Percentiles rank a stretch among this genome's conserved stretches.
phyloP scores from a whole-genome alignment of 495 filamentous ascomycete genomes.

The Hypomontagnella submonticulosa region DNA sequence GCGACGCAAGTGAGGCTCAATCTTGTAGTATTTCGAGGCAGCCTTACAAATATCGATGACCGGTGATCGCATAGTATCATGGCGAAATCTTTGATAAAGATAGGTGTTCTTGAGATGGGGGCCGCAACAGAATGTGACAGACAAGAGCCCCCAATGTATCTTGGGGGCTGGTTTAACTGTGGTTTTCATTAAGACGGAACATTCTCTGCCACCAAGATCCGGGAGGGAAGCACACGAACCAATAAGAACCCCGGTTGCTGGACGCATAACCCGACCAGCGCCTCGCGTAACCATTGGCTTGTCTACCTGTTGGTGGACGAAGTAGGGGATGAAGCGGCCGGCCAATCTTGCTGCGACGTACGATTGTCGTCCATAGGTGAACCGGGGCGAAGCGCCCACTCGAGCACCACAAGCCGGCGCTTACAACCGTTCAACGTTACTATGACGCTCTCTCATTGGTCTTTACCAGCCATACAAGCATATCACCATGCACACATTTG shows the following conservation, averaged over 20 bases:
- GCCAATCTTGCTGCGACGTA: conserved; percentile 42
- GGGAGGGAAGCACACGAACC: conserved; percentile 28
- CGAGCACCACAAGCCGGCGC: conserved; percentile 45
- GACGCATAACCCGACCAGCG: conserved; percentile 32
- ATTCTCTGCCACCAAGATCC: conserved; percentile 33
- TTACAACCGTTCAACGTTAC: conserved; percentile 41
- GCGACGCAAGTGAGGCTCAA: conserved; percentile 4
- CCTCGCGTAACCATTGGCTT: conserved; percentile 33
- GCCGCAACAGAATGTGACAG: conserved; percentile 14
- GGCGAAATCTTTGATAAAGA: conserved; percentile 22
- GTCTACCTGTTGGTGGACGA: conserved; percentile 16
- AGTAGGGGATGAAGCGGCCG: conserved; percentile 11
- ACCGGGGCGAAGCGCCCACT: conserved; percentile 44
- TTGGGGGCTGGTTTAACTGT: conserved; percentile 12
- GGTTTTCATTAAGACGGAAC: conserved; percentile 31
- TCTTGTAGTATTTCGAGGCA: conserved; percentile 9
- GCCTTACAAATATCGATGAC: conserved; percentile 19
- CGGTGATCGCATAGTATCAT: conserved; percentile 22
- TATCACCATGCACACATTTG: conserved; percentile 45
- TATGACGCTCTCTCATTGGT: conserved; percentile 44
- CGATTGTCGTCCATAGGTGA: conserved; percentile 29
- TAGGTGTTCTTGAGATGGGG: conserved; percentile 19
- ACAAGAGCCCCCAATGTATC: conserved; percentile 25
- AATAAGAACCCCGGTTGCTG: conserved; percentile 25
- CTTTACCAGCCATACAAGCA: conserved; percentile 30